Evolutionary conservation across 352 stramenopile genomes (phyloP).

Genomic region (Phytopythium cucurbitacearum): DNA sequence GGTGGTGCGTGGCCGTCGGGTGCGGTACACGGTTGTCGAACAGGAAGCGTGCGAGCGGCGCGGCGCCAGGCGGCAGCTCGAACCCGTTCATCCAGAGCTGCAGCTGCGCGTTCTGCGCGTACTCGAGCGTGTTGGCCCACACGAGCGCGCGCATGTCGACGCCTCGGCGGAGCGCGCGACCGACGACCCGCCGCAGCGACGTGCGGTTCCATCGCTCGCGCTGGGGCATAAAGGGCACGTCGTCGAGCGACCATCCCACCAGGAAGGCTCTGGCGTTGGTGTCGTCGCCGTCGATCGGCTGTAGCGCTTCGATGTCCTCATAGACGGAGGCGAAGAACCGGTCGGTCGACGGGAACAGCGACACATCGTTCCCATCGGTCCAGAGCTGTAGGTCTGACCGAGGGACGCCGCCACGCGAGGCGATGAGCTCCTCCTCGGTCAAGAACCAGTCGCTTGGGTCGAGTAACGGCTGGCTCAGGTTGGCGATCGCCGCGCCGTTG

Average conservation of each 20-base stretch:
- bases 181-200: constrained; percentile 33
- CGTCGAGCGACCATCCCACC: constrained; percentile 45
- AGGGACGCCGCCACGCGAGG: constrained; percentile 28
- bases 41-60: constrained; percentile 18
- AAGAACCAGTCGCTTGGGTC: constrained; percentile 54
- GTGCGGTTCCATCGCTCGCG: constrained; percentile 15
- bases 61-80: constrained; percentile 10
- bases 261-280: constrained; percentile 7
- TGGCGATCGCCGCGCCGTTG: constrained; percentile 3
- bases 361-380: constrained; percentile 35
- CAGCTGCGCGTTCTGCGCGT: constrained; percentile 31
- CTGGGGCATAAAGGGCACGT: constrained; percentile 33
- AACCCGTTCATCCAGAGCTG: constrained; percentile 39
- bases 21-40: constrained; percentile 47
- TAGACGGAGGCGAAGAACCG: constrained; percentile 41
- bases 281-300: constrained; percentile 3
- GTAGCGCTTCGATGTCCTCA: constrained; percentile 25
- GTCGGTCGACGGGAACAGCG: constrained; percentile 28
- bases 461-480: constrained; percentile 32
- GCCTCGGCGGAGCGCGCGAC: constrained; percentile 22
- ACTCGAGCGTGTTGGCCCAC: constrained; percentile 48
- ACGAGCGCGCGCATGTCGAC: constrained; percentile 44
- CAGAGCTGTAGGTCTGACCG: constrained; percentile 28
- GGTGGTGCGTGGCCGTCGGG: constrained; percentile 31
- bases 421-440: constrained; percentile 40